Base-by-base conservation (phyloP, 805 yeast genomes). In the Monosporozyma unispora region DNA sequence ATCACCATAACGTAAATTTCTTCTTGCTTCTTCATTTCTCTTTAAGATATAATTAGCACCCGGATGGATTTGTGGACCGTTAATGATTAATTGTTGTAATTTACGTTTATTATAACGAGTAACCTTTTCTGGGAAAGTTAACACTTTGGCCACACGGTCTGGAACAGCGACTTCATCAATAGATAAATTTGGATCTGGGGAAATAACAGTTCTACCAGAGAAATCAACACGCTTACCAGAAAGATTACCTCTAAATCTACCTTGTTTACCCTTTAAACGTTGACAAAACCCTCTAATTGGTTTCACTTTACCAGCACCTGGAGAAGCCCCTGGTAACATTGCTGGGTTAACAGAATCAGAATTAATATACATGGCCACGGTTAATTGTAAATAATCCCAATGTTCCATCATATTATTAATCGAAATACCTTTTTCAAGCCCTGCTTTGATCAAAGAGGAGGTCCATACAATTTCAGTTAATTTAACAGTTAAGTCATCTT, bases 131-230 rank as follows among this genome's bases (percentile, higher is more conserved):
- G 99, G 99, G 65, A 86, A 93, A 0, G 99, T 93, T 60, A 93
- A 74, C 21, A 93, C 86, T 68, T 90, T 93, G 16, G 98, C 98
- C 28, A 93, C 96, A 55, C 95, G 76, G 59, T 90, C 96, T 7
- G 99, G 99, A 23, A 93, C 98, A 0, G 99, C 99, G 40, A 93
- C 99, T 69, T 93, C 96, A 69, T 93, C 98, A 54, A 93, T 87
- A 27, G 84, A 76, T 58, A 93, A 72, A 65, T 93, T 93, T 35
- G 99, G 99, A 72, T 93, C 99, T 2, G 99, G 99, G 2, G 98
- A 91, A 62, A 93, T 93, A 58, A 93, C 99, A 0, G 99, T 93
- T 73, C 99, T 81, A 46, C 95, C 99, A 0, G 97, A 89, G 64
- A 93, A 93, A 69, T 93, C 99, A 23, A 93, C 99, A 74, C 99